Conservation (phyloP, 306 rosid species). For the Senna tora region DNA sequence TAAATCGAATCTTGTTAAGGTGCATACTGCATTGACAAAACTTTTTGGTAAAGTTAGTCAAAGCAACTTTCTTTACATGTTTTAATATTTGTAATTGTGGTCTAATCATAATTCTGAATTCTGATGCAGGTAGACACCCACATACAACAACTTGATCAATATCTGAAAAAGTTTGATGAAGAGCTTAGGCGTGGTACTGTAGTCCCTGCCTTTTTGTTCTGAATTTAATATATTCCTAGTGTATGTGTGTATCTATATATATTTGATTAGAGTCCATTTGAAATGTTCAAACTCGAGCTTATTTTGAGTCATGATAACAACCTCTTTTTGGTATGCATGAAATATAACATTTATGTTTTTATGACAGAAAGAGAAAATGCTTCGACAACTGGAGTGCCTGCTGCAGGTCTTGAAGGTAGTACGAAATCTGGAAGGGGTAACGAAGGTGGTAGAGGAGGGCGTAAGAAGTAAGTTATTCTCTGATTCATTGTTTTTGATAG, state of each 20-base stretch:
- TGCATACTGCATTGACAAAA: not conserved
- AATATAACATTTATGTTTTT: slow-evolving; percentile 25
- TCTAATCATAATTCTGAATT: slow-evolving; percentile 39
- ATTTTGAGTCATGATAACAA: slow-evolving; percentile 2
- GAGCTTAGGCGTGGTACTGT: slow-evolving; percentile 78
- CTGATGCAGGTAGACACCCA: slow-evolving; percentile 85
- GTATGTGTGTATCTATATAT: too few species aligned
- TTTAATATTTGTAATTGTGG: slow-evolving; percentile 26
- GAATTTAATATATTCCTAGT: too few species aligned
- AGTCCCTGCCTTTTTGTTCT: slow-evolving; percentile 28
- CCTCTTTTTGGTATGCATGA: slow-evolving; percentile 10
- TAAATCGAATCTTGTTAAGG: not conserved
- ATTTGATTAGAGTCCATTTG: too few species aligned
- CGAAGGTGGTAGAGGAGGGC: slow-evolving; percentile 83
- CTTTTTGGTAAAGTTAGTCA: slow-evolving; percentile 3
- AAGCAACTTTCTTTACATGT: slow-evolving; percentile 25
- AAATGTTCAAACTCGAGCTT: not conserved
- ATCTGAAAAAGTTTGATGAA: slow-evolving; percentile 85
- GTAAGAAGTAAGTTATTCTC: slow-evolving; percentile 67
- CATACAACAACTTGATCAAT: slow-evolving; percentile 93
- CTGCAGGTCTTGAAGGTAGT: slow-evolving; percentile 59
- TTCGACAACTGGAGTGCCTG: slow-evolving; percentile 52
- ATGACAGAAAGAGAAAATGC: slow-evolving; percentile 70
- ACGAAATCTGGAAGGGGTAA: slow-evolving; percentile 67
- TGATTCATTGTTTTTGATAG: slow-evolving; percentile 24